Evolutionary conservation across 2,329 filamentous ascomycete species (phyloP).

Genomic region (Neofusicoccum parvum): DNA sequence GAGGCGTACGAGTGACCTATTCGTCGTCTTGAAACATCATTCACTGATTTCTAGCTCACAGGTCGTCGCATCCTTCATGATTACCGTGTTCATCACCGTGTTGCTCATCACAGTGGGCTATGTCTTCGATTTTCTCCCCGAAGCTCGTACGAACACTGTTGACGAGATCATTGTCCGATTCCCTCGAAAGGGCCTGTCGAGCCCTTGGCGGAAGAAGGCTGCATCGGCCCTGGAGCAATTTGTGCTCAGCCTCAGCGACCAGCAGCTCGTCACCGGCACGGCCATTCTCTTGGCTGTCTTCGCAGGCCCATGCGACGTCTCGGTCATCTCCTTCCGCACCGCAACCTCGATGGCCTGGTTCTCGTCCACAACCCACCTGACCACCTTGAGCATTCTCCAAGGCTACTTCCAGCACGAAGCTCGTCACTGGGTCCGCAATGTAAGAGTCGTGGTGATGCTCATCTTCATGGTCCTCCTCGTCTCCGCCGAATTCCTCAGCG

Average conservation of each 20-base stretch:
- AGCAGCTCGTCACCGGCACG: slow-evolving; percentile 30
- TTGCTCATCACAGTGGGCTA: neutral
- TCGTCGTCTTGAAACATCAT: neutral
- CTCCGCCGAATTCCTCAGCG: neutral
- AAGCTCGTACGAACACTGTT: neutral
- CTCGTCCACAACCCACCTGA: slow-evolving; percentile 29
- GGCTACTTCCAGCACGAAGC: slow-evolving; percentile 23
- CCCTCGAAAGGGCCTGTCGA: too few relatives aligned
- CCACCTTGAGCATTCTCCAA: slow-evolving; percentile 24
- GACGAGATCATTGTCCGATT: neutral
- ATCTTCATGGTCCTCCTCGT: neutral
- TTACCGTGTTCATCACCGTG: neutral
- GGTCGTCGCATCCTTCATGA: neutral
- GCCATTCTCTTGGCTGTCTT: slow-evolving; percentile 28
- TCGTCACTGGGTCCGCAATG: neutral
- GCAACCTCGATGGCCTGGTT: slow-evolving; percentile 29
- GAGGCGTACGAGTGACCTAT: neutral
- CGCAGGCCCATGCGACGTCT: slow-evolving; percentile 28
- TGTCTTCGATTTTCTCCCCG: neutral
- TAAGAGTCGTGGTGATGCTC: neutral
- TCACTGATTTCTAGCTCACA: neutral
- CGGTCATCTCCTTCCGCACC: slow-evolving; percentile 27
- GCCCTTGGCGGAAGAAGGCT: neutral
- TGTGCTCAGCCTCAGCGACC: slow-evolving; percentile 31
- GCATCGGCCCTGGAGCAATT: slow-evolving; percentile 28